Evolutionary conservation across 2,329 filamentous ascomycete genomes (phyloP).

Genomic region (Cephalotrichum gorgonifer): DNA sequence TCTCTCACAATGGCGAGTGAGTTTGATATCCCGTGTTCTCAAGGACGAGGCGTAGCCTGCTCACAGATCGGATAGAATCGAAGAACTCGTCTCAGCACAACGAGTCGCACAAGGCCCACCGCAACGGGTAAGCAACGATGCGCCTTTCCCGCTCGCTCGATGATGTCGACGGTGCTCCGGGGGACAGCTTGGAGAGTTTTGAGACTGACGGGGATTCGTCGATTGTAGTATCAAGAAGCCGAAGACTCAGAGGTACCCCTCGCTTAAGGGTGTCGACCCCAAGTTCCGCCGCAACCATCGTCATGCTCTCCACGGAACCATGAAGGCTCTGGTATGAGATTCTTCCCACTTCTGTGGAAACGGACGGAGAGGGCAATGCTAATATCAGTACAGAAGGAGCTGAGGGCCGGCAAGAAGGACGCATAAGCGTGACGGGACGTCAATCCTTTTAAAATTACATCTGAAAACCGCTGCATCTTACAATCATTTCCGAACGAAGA

Average conservation of each 20-base stretch:
- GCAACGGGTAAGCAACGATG: conserved; percentile 65
- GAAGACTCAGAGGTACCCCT: conserved; percentile 97
- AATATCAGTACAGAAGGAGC: conserved; percentile 68
- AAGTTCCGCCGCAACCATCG: conserved; percentile 99
- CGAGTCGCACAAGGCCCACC: conserved; percentile 96
- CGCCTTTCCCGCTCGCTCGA: neutral
- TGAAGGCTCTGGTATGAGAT: conserved; percentile 82
- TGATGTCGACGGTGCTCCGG: neutral
- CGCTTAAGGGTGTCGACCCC: conserved; percentile 95
- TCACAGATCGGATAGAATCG: conserved; percentile 56
- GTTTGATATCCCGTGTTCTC: neutral
- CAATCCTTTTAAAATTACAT: neutral
- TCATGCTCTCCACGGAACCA: conserved; percentile 98
- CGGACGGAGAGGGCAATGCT: conserved; percentile 12
- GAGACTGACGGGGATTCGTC: neutral
- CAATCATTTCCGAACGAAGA: neutral
- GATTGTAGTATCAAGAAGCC: conserved; percentile 94
- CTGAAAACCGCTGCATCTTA: neutral
- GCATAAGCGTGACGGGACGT: conserved; percentile 45
- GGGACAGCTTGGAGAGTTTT: neutral
- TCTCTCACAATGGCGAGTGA: conserved; percentile 6
- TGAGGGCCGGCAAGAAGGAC: conserved; percentile 91
- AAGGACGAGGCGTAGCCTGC: neutral
- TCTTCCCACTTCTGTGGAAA: neutral
- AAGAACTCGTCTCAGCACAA: conserved; percentile 99